Evolutionary conservation across 2,329 filamentous ascomycete genomes (phyloP).

Genomic region (Fusarium pseudoanthophilum): DNA sequence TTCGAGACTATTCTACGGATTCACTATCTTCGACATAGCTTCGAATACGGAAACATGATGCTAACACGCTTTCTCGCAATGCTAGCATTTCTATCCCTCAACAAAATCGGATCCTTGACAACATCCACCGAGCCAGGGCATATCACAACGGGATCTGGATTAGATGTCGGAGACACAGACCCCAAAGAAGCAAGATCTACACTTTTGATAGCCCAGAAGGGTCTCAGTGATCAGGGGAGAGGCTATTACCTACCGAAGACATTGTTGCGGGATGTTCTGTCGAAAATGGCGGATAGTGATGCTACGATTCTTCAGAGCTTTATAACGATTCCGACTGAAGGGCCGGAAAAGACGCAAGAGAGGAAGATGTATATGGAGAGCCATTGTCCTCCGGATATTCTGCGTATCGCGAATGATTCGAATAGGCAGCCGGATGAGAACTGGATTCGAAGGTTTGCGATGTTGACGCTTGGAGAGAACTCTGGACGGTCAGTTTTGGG

Average conservation of each 20-base stretch:
- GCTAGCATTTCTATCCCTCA: neutral
- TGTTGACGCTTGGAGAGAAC: neutral
- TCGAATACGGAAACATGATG: constrained; percentile 17
- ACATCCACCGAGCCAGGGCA: neutral
- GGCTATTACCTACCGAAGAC: neutral
- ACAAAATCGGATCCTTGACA: neutral
- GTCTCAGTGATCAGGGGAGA: constrained; percentile 1
- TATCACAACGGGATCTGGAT: neutral
- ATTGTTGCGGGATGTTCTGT: neutral
- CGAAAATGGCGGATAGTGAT: neutral
- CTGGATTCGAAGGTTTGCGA: neutral
- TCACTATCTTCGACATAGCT: constrained; percentile 21
- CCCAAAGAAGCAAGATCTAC: neutral
- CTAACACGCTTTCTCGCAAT: constrained; percentile 4
- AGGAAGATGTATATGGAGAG: constrained; percentile 10
- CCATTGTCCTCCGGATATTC: constrained; percentile 3
- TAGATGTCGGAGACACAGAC: neutral
- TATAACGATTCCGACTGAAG: neutral
- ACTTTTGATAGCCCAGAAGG: constrained; percentile 1
- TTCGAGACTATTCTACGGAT: constrained; percentile 23
- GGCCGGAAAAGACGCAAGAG: neutral
- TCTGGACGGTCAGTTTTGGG: neutral
- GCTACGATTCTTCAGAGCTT: constrained; percentile 1
- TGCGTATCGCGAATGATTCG: neutral
- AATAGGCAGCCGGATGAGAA: neutral